Evolutionary conservation across 441 rosid species (phyloP).

Genomic region (Erysimum cheiri): DNA sequence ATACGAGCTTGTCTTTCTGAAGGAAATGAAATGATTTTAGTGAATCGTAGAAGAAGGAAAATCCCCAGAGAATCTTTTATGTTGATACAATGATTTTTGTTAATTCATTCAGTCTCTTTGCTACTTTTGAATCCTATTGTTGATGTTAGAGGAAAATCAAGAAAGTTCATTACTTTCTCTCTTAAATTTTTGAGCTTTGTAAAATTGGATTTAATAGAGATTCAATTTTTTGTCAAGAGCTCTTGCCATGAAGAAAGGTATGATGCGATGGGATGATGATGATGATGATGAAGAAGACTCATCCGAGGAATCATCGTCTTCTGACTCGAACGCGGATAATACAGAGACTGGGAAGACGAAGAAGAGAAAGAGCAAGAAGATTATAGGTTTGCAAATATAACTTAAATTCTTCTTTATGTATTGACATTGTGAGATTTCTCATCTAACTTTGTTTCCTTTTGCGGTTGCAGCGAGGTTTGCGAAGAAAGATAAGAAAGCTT

Average conservation of each 20-base stretch:
- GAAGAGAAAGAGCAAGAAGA: conserved; percentile 47
- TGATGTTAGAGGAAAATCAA: background rate
- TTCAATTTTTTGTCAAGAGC: conserved; percentile 12
- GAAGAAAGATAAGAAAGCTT: conserved; percentile 55
- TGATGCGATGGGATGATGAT: conserved; percentile 66
- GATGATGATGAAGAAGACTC: conserved; percentile 58
- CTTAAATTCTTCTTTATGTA: background rate
- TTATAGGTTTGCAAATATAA: no score
- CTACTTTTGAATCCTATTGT: background rate
- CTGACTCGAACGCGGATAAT: conserved; percentile 55
- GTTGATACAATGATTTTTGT: background rate
- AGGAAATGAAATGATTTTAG: background rate
- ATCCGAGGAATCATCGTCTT: conserved; percentile 58
- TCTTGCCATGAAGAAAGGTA: conserved; percentile 65
- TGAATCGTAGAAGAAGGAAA: background rate
- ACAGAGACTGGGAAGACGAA: conserved; percentile 37
- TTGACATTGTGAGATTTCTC: conserved; percentile 8
- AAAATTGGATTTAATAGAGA: conserved; percentile 1
- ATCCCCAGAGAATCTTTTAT: background rate
- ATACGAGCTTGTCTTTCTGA: background rate
- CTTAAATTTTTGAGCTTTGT: background rate
- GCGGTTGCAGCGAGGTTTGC: conserved; percentile 57
- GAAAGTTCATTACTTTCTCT: conserved; percentile 12
- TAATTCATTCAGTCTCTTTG: background rate
- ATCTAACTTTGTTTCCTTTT: background rate